Evolutionary conservation across 2,329 filamentous ascomycete genomes (phyloP).

Genomic region (Alternaria incomplexa): DNA sequence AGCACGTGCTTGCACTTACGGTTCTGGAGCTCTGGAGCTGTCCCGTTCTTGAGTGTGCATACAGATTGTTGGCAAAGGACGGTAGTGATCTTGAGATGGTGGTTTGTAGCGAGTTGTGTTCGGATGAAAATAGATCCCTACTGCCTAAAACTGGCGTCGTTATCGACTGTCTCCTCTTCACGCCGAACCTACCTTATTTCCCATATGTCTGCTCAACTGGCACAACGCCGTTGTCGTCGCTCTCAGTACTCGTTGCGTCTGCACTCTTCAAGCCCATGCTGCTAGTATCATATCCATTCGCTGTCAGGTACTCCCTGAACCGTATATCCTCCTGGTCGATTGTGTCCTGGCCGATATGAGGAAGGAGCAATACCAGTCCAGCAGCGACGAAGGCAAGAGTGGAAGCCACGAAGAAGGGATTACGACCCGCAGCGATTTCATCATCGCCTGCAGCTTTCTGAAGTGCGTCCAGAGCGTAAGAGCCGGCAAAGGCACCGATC

Average conservation of each 20-base stretch:
- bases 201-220: constrained; percentile 10
- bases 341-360: constrained; percentile 81
- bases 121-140: not conserved
- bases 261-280: constrained; percentile 55
- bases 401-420: constrained; percentile 88
- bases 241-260: constrained; percentile 15
- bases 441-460: constrained; percentile 48
- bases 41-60: not conserved
- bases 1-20: too few relatives aligned
- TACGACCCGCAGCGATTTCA: constrained; percentile 67
- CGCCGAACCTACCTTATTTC: not conserved
- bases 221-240: constrained; percentile 13
- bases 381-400: constrained; percentile 74
- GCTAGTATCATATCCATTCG: constrained; percentile 76
- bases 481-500: constrained; percentile 83
- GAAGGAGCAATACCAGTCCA: constrained; percentile 71
- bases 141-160: not conserved
- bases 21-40: not conserved
- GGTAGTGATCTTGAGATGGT: not conserved
- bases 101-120: not conserved
- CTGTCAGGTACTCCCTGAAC: constrained; percentile 76
- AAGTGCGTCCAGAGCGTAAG: constrained; percentile 76
- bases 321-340: constrained; percentile 77
- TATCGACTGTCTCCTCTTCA: too few relatives aligned
- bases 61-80: not conserved